Conservation (phyloP, 148 eudicot genomes). For the Arctostaphylos glauca region DNA sequence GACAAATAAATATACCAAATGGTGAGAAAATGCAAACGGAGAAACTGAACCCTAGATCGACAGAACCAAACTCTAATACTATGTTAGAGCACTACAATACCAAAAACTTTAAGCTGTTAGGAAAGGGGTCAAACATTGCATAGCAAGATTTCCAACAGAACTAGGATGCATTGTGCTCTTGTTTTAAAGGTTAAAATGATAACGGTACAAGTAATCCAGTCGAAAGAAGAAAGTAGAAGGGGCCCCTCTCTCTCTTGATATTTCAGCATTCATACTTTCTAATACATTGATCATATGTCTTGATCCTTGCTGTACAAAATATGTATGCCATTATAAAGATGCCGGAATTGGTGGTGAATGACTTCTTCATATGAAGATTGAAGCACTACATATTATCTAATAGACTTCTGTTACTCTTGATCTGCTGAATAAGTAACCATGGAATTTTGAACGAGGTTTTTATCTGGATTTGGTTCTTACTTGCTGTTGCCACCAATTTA, state of each 20-base stretch:
- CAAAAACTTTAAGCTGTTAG: neutral
- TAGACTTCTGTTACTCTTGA: neutral
- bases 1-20: neutral
- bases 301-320: neutral
- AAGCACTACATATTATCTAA: neutral
- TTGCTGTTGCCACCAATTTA: neutral
- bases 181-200: neutral
- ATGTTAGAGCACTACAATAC: neutral
- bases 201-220: neutral
- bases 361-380: neutral
- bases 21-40: neutral
- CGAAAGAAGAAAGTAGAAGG: neutral
- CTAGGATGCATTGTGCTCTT: too few species aligned
- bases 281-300: neutral
- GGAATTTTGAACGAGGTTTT: neutral
- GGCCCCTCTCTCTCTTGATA: neutral
- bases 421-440: neutral
- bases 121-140: neutral
- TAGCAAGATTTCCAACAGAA: neutral
- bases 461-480: neutral
- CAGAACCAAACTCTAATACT: neutral
- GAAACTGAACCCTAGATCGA: neutral
- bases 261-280: neutral
- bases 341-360: neutral
- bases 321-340: neutral